A percentile compares a stretch with the other conserved stretches of the same genome.
Conservation (phyloP, 768 basidiomycete species). For the Sporobolomyces phaffii region DNA sequence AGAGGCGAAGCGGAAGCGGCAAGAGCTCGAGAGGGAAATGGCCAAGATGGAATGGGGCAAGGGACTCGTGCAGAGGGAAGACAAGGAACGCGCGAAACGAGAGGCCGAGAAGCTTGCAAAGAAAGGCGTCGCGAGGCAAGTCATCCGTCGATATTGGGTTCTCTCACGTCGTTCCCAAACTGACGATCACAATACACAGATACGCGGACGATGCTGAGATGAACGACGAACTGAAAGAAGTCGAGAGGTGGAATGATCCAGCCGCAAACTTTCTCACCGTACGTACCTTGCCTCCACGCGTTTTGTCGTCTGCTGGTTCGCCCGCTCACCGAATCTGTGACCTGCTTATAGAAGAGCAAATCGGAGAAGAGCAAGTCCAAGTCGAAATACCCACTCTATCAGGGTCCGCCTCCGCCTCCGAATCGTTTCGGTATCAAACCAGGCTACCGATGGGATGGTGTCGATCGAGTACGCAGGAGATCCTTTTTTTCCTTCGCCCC, state of each 20-base stretch:
- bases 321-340: neutral
- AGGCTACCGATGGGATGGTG: slow-evolving; percentile 97
- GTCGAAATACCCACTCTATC: slow-evolving; percentile 74
- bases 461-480: slow-evolving; percentile 55
- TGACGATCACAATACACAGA: slow-evolving; percentile 31
- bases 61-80: slow-evolving; percentile 80
- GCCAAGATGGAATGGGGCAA: slow-evolving; percentile 98
- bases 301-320: neutral
- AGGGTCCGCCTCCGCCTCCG: slow-evolving; percentile 79
- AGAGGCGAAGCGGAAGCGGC: slow-evolving; percentile 70
- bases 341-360: slow-evolving; percentile 48
- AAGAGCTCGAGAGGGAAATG: slow-evolving; percentile 77
- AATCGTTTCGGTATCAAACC: slow-evolving; percentile 94
- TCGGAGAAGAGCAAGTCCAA: slow-evolving; percentile 60
- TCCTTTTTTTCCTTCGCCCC: neutral
- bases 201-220: slow-evolving; percentile 74
- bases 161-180: neutral
- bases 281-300: slow-evolving; percentile 13
- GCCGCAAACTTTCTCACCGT: slow-evolving; percentile 89
- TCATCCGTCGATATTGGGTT: neutral
- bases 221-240: slow-evolving; percentile 74
- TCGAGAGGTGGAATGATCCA: slow-evolving; percentile 94
- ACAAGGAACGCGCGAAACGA: slow-evolving; percentile 60
- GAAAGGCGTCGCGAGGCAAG: slow-evolving; percentile 63
- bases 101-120: slow-evolving; percentile 65